These are phyloP conservation scores for Chlorociboria aeruginascens DNA, from an alignment of 495 filamentous ascomycete species.

Conservation along the genomic window DNA sequence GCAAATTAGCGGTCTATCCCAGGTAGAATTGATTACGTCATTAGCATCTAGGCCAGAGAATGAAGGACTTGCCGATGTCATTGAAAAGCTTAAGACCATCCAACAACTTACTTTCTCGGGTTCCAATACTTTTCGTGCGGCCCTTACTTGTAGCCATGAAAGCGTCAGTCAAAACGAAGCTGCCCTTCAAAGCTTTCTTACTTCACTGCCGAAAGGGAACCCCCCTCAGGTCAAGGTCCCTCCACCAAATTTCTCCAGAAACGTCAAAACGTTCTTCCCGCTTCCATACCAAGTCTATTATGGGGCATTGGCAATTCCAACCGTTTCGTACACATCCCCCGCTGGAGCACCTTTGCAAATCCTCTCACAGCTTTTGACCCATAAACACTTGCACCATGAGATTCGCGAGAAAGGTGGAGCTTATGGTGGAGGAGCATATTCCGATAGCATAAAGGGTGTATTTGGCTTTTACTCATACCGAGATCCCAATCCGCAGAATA, in stretches of 20 bases:
- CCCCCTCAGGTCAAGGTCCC: slow-evolving; percentile 25
- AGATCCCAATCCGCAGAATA: slow-evolving; percentile 90
- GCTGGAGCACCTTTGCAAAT: slow-evolving; percentile 72
- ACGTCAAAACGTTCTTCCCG: slow-evolving; percentile 75
- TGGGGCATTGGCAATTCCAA: slow-evolving; percentile 65
- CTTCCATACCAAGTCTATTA: slow-evolving; percentile 97
- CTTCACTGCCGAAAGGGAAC: slow-evolving; percentile 36
- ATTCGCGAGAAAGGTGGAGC: slow-evolving; percentile 97
- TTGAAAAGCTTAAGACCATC: slow-evolving; percentile 78
- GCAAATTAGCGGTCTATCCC: slow-evolving; percentile 73
- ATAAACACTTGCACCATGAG: slow-evolving; percentile 93
- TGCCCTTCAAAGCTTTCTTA: slow-evolving; percentile 60
- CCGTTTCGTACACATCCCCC: slow-evolving; percentile 70
- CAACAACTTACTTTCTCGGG: slow-evolving; percentile 60
- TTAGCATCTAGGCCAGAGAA: slow-evolving; percentile 38
- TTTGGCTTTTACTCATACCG: slow-evolving; percentile 96
- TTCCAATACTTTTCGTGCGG: slow-evolving; percentile 50
- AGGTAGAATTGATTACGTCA: slow-evolving; percentile 72
- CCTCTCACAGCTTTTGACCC: slow-evolving; percentile 86
- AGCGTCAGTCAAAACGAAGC: slow-evolving; percentile 57
- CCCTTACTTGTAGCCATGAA: slow-evolving; percentile 75
- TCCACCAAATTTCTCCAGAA: slow-evolving; percentile 19
- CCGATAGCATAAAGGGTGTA: slow-evolving; percentile 62
- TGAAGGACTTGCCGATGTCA: slow-evolving; percentile 59
- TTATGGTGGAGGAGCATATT: slow-evolving; percentile 86